phyloP scores from a whole-genome alignment of 352 stramenopile genomes.

The Aphanomyces euteiches region DNA sequence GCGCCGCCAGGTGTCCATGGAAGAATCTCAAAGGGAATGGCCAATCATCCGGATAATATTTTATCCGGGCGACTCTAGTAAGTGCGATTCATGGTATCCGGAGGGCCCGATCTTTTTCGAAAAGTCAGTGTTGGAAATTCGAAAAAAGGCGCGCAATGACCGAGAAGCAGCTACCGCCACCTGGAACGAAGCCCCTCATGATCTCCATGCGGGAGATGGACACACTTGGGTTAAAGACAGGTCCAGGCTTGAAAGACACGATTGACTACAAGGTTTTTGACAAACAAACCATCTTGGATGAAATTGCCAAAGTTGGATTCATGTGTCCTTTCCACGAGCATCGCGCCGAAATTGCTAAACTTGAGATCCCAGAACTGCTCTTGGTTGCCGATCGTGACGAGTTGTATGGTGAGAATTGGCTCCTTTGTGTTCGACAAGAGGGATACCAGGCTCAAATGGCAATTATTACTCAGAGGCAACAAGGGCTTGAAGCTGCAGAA shows the following conservation, averaged over 20 bases:
- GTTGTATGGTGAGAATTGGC: constrained; percentile 82
- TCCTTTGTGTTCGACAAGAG: constrained; percentile 65
- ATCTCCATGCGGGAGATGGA: constrained; percentile 86
- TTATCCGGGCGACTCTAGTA: no score
- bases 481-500: constrained; percentile 40
- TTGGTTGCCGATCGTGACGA: constrained; percentile 71
- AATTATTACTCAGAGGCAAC: constrained; percentile 47
- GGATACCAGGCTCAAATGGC: constrained; percentile 67
- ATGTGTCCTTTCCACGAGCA: constrained; percentile 81
- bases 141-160: constrained; percentile 9
- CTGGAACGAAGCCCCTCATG: constrained; percentile 75
- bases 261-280: constrained; percentile 66
- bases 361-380: constrained; percentile 65
- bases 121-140: neutral
- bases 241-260: constrained; percentile 68
- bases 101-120: constrained; percentile 4
- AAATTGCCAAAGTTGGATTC: constrained; percentile 76
- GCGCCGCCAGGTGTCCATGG: no score
- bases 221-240: constrained; percentile 70
- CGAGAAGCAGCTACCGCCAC: constrained; percentile 49
- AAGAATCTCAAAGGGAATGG: no score
- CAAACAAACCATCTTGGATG: constrained; percentile 61
- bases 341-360: constrained; percentile 56
- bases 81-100: neutral
- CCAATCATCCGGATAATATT: no score